Conservation (phyloP, 768 basidiomycete genomes). For the Tricholoma saponaceum region DNA sequence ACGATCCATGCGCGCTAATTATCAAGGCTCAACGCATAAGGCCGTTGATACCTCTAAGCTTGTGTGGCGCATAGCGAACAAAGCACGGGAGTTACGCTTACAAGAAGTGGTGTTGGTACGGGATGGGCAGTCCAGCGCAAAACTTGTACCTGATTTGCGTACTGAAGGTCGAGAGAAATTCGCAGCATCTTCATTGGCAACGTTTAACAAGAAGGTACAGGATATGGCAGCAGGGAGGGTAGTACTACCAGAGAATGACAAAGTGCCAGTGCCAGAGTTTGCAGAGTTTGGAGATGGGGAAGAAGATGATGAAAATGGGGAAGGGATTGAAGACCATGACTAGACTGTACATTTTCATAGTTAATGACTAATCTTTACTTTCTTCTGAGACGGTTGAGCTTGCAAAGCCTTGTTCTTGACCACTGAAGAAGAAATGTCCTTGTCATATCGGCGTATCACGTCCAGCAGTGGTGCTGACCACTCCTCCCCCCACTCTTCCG, state of each 20-base stretch:
- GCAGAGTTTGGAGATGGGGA: background rate
- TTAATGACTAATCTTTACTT: background rate
- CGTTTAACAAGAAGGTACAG: background rate
- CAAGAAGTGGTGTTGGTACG: background rate
- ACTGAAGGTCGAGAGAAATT: background rate
- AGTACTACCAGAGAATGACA: slow-evolving; percentile 9
- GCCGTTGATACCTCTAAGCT: slow-evolving; percentile 14
- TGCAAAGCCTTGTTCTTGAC: background rate
- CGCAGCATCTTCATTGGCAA: background rate
- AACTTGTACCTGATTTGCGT: background rate
- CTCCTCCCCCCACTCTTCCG: slow-evolving; percentile 17
- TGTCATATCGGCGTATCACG: background rate
- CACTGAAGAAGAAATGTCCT: background rate
- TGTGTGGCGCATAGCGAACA: slow-evolving; percentile 19
- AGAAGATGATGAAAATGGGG: background rate
- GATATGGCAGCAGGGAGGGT: background rate
- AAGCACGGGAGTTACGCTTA: slow-evolving; percentile 5
- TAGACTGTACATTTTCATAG: background rate
- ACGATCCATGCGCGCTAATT: too few species aligned
- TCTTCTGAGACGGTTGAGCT: background rate
- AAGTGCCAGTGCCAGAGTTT: background rate
- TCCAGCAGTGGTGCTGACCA: slow-evolving; percentile 13
- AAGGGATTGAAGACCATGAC: background rate
- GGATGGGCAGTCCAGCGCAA: background rate
- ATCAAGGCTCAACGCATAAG: too few species aligned